Evolutionary conservation across 768 basidiomycete species (phyloP), one percentile per base, ranked within the genome.

Genomic region (Candolleomyces aberdarensis): DNA sequence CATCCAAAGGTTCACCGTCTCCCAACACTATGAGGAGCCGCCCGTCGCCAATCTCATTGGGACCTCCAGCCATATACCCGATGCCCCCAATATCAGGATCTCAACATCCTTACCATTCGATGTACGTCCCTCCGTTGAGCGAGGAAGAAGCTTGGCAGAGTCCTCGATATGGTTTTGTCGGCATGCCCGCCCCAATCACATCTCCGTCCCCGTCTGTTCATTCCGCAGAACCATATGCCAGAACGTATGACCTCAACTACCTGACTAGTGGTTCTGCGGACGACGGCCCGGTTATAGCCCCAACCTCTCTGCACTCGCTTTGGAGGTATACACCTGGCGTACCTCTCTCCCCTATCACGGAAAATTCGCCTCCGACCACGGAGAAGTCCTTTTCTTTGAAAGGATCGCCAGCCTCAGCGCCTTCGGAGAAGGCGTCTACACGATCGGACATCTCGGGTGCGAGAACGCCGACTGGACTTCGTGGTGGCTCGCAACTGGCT

Each of bases 111-210:
- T 36, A 36, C 32, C 47, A 46, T 32, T 58, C 57, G 26, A 15
- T 36, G 46, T 58, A 58, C 32, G 44, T 14, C 20, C 9, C 52
- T 15, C 31, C 52, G 11, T n/a, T 31, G 17, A 20, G 31, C 15
- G 52, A 39, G 29, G 52, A 64, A n/a, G 62, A 62, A 44, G 60
- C 62, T 32, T 66, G 62, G 64, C 62, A 62, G 46, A 68, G 65
- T 20, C 57, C 64, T 39, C 61, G 62, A 8, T 67, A 66, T 51
- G 67, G 59, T 19, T 55, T 64, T 56, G 62, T 57, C 4, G 66
- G 65, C 48, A 64, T 59, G 57, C 55, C 65, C 14, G 61, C 65
- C 1, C 65, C 64, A n/a, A 22, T 36, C 55, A 36, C 36, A 36
- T 36, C 36, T 36, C 36, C 36, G 36, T 8, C 36, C 36, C 36